phyloP scores from a whole-genome alignment of 106 monocot species.

The Vanilla planifolia region DNA sequence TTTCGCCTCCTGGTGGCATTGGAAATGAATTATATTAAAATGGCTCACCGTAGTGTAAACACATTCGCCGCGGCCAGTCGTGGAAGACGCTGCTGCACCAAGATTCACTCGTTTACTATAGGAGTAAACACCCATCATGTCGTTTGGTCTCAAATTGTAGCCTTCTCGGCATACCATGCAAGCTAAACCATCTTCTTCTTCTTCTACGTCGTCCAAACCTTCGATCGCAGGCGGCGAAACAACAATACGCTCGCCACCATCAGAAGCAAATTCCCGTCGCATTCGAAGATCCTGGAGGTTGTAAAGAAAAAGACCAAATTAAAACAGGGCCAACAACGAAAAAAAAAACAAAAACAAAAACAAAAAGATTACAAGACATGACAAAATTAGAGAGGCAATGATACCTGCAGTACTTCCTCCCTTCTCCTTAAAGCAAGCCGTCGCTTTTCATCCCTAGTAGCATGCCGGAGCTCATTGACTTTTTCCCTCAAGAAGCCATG shows the following conservation, averaged over 20 bases:
- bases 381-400: neutral
- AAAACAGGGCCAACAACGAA: neutral
- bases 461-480: constrained; percentile 66
- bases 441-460: constrained; percentile 91
- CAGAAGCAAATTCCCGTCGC: constrained; percentile 77
- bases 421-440: constrained; percentile 80
- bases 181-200: constrained; percentile 86
- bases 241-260: constrained; percentile 89
- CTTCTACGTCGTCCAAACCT: constrained; percentile 93
- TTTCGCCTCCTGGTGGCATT: constrained; percentile 97
- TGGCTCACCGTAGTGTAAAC: constrained; percentile 97
- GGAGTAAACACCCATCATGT: constrained; percentile 90
- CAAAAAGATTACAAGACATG: neutral
- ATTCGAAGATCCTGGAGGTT: constrained; percentile 67
- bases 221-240: constrained; percentile 72
- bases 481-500: constrained; percentile 84
- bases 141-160: constrained; percentile 77
- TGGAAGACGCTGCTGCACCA: constrained; percentile 46
- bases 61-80: constrained; percentile 58
- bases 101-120: constrained; percentile 88
- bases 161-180: constrained; percentile 99
- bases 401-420: constrained; percentile 74
- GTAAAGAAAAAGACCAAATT: neutral
- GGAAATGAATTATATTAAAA: constrained; percentile 97
- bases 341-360: constrained; percentile 1